phyloP scores from a whole-genome alignment of 2,329 filamentous ascomycete species.

The Albifimbria verrucaria region DNA sequence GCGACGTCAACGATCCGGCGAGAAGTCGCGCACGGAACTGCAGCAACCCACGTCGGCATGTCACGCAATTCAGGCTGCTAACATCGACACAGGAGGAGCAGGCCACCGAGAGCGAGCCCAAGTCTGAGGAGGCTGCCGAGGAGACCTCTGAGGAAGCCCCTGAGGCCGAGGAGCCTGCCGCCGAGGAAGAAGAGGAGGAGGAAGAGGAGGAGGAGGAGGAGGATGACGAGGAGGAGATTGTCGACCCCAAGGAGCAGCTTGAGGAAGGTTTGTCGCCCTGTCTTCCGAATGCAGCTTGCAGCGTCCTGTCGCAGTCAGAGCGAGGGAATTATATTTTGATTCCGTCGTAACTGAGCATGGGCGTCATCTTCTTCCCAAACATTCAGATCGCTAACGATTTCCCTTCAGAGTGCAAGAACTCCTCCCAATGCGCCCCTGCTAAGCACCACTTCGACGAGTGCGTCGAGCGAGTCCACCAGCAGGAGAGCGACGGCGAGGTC shows the following conservation, averaged over 20 bases:
- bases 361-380: background rate
- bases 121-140: constrained; percentile 30
- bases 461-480: constrained; percentile 76
- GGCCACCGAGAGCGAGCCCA: constrained; percentile 50
- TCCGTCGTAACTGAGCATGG: constrained; percentile 6
- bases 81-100: constrained; percentile 30
- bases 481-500: constrained; percentile 65
- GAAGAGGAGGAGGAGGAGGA: constrained; percentile 56
- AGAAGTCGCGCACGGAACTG: background rate
- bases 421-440: constrained; percentile 75
- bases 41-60: too few species aligned
- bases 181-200: constrained; percentile 27
- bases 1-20: background rate
- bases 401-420: constrained; percentile 78
- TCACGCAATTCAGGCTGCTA: too few species aligned
- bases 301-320: background rate
- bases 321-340: constrained; percentile 18
- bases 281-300: background rate
- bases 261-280: constrained; percentile 76
- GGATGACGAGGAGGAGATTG: constrained; percentile 77
- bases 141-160: constrained; percentile 24
- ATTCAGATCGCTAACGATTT: background rate
- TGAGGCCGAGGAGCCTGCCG: constrained; percentile 28
- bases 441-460: constrained; percentile 99
- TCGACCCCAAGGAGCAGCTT: constrained; percentile 82